A percentile compares a stretch with the other conserved stretches of the same genome.
Evolutionary conservation across 495 filamentous ascomycete genomes (phyloP).

Genomic region (Talaromyces trachyspermus): DNA sequence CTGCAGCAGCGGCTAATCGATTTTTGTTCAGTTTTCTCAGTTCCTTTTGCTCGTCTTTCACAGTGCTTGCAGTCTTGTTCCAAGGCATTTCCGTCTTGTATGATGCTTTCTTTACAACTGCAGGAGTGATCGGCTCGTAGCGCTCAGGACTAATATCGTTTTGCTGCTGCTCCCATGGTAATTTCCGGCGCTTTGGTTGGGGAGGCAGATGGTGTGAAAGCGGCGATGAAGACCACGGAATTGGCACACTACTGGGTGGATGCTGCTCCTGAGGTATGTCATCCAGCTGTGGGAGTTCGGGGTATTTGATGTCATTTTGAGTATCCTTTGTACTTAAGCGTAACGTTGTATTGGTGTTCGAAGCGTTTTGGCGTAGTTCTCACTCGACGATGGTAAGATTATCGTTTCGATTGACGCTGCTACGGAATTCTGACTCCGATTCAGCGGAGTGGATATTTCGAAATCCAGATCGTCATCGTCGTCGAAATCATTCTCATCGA

Average conservation of each 20-base stretch:
- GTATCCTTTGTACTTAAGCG: neutral
- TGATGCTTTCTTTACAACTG: slow-evolving; percentile 34
- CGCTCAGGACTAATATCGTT: slow-evolving; percentile 23
- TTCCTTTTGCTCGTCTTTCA: slow-evolving; percentile 76
- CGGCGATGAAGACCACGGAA: slow-evolving; percentile 61
- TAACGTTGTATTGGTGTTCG: neutral
- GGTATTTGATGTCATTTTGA: slow-evolving; percentile 29
- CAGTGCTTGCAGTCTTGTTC: slow-evolving; percentile 73
- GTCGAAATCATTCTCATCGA: slow-evolving; percentile 51
- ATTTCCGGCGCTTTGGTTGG: slow-evolving; percentile 42
- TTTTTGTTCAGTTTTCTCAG: slow-evolving; percentile 59
- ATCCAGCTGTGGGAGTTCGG: slow-evolving; percentile 24
- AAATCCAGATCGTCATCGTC: slow-evolving; percentile 45
- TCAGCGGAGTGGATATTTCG: slow-evolving; percentile 19
- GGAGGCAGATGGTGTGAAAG: slow-evolving; percentile 40
- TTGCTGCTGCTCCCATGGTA: slow-evolving; percentile 46
- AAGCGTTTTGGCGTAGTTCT: neutral
- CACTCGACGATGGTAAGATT: neutral
- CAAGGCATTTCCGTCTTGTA: slow-evolving; percentile 47
- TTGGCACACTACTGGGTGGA: slow-evolving; percentile 45
- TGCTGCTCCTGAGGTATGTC: slow-evolving; percentile 14
- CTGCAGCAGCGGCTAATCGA: slow-evolving; percentile 25
- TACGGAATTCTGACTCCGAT: slow-evolving; percentile 12
- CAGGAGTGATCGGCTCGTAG: slow-evolving; percentile 25
- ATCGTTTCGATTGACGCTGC: slow-evolving; percentile 1